These are phyloP conservation scores for Candida xiaguanensis DNA, from an alignment of 805 yeast genomes.

Conservation along the genomic window DNA sequence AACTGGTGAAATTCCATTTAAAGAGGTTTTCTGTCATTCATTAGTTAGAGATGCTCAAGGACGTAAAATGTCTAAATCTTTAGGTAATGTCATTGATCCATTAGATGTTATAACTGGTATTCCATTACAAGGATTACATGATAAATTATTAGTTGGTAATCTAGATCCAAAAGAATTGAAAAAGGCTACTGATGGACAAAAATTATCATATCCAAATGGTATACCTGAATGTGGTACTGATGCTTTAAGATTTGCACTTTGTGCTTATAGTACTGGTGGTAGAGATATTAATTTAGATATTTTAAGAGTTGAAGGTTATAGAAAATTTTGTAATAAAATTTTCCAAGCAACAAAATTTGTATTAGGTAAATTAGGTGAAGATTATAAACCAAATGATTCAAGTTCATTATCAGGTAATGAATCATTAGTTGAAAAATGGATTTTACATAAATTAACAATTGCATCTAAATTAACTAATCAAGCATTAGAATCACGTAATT, in stretches of 20 bases:
- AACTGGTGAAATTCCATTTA: conserved; percentile 89
- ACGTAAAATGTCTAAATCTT: conserved; percentile 96
- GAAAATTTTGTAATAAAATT: conserved; percentile 99
- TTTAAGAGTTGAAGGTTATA: conserved; percentile 95
- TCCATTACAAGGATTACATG: conserved; percentile 72
- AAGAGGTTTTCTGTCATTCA: conserved; percentile 96
- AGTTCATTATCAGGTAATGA: conserved; percentile 69
- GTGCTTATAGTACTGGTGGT: conserved; percentile 98
- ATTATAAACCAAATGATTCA: conserved; percentile 74
- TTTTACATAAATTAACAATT: conserved; percentile 75
- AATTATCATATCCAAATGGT: conserved; percentile 88
- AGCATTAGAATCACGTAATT: conserved; percentile 79
- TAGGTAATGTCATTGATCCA: conserved; percentile 97
- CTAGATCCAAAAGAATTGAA: conserved; percentile 84
- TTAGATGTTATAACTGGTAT: conserved; percentile 91
- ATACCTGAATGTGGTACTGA: conserved; percentile 99
- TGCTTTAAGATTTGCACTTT: conserved; percentile 94
- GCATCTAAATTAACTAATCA: conserved; percentile 64
- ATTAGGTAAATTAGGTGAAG: conserved; percentile 86
- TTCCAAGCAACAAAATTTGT: conserved; percentile 98
- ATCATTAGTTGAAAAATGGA: conserved; percentile 95
- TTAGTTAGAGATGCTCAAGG: conserved; percentile 99
- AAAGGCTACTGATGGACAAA: conserved; percentile 86
- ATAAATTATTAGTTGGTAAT: conserved; percentile 75
- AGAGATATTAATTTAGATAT: conserved; percentile 96